Evolutionary conservation across 1,284 basidiomycete genomes (phyloP).

Genomic region (Malassezia vespertilionis): DNA sequence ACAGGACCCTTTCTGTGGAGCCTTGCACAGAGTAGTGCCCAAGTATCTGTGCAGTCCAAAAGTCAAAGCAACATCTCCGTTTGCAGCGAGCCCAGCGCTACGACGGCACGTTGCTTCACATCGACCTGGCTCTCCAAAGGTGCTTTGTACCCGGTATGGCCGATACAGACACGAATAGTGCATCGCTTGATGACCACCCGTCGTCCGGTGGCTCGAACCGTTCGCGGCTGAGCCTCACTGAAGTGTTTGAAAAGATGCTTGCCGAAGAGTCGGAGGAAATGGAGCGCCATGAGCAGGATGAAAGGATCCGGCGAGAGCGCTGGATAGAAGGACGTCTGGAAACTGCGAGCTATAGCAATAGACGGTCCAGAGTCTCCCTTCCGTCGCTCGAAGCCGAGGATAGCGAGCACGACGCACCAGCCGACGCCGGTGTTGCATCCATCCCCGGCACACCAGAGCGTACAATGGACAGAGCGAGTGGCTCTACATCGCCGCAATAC

Average conservation of each 20-base stretch:
- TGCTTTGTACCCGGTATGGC: no score
- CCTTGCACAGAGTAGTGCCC: not conserved
- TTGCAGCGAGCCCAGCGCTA: no score
- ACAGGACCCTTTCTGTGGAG: slow-evolving; percentile 12
- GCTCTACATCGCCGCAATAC: slow-evolving; percentile 4
- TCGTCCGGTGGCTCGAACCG: slow-evolving; percentile 16
- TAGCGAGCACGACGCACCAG: no score
- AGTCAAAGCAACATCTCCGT: no score
- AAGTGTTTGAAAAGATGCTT: not conserved
- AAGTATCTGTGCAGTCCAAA: not conserved
- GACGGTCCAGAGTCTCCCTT: no score
- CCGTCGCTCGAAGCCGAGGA: no score
- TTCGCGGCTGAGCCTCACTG: slow-evolving; percentile 1
- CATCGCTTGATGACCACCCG: not conserved
- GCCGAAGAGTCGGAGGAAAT: not conserved
- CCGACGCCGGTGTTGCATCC: no score
- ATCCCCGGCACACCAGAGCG: no score
- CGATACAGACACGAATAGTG: no score
- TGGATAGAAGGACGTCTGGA: slow-evolving; percentile 1
- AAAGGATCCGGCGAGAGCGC: not conserved
- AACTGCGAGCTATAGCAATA: no score
- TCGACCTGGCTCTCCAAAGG: no score
- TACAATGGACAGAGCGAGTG: not conserved
- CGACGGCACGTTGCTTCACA: no score
- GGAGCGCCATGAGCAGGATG: not conserved